Conservation (phyloP, 305 asterid genomes). For the Striga hermonthica region DNA sequence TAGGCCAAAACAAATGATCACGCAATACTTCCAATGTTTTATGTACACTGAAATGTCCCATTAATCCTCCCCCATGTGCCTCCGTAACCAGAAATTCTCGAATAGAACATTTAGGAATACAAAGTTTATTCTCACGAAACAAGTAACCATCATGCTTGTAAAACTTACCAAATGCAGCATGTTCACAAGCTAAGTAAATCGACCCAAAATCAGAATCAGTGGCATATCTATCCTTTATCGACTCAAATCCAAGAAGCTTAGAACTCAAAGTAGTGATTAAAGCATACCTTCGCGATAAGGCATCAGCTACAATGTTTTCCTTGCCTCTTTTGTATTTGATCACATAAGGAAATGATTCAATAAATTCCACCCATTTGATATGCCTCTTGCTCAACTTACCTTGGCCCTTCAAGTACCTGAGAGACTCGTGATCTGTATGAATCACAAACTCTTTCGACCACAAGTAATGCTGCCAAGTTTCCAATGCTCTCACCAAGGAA, state of each 20-base stretch:
- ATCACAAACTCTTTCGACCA: background rate
- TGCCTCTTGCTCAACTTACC: background rate
- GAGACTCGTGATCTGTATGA: background rate
- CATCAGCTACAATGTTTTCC: slow-evolving; percentile 4
- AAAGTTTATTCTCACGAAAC: background rate
- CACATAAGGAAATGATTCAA: background rate
- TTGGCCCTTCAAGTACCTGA: background rate
- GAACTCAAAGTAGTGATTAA: slow-evolving; percentile 12
- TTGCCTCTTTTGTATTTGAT: background rate
- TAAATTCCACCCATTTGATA: background rate
- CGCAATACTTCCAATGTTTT: slow-evolving; percentile 4
- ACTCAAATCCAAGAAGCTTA: background rate
- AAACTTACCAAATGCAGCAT: slow-evolving; percentile 2
- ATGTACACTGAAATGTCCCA: background rate
- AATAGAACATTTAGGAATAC: background rate
- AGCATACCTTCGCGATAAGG: slow-evolving; percentile 8
- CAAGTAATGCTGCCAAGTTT: slow-evolving; percentile 8
- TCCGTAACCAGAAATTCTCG: background rate
- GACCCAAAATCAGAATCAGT: background rate
- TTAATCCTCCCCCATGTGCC: background rate
- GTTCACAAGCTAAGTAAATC: slow-evolving; percentile 3
- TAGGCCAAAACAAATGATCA: no score
- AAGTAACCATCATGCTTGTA: background rate
- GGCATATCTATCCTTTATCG: background rate
- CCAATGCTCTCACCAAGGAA: background rate